Conservation (phyloP, 2,329 filamentous ascomycete genomes). For the Diaporthe vexans region DNA sequence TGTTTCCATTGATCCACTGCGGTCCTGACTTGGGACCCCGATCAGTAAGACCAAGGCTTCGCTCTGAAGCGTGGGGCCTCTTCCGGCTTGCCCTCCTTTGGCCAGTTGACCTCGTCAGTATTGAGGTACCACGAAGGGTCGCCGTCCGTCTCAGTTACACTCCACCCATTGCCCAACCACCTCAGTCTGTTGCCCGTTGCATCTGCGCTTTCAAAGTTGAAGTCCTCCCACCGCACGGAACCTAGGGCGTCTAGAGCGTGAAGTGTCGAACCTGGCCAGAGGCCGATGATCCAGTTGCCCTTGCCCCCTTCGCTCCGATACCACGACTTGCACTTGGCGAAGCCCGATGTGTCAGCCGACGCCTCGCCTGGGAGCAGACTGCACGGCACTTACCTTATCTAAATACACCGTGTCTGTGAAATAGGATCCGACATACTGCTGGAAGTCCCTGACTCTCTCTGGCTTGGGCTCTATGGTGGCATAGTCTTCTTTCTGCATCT, state of each 20-base stretch:
- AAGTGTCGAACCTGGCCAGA: conserved; percentile 62
- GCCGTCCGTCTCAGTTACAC: conserved; percentile 53
- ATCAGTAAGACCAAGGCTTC: conserved; percentile 50
- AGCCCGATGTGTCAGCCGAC: not conserved
- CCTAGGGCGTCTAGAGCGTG: conserved; percentile 59
- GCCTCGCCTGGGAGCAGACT: not conserved
- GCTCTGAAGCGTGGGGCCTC: conserved; percentile 52
- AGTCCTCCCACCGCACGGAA: conserved; percentile 62
- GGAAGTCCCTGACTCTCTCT: conserved; percentile 61
- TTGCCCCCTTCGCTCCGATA: conserved; percentile 62
- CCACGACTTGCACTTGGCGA: conserved; percentile 63
- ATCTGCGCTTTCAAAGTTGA: conserved; percentile 54
- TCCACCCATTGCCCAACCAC: conserved; percentile 60
- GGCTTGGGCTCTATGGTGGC: conserved; percentile 59
- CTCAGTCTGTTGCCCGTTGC: conserved; percentile 50
- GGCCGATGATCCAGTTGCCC: conserved; percentile 55
- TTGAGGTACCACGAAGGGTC: conserved; percentile 59
- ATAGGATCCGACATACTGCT: conserved; percentile 61
- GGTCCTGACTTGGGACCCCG: no score
- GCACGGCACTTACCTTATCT: conserved; percentile 47
- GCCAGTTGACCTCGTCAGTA: conserved; percentile 53
- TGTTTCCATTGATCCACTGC: no score
- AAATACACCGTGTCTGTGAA: conserved; percentile 64
- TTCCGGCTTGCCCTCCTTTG: conserved; percentile 53
- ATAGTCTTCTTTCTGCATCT: conserved; percentile 63